Conservation (phyloP, 208 protist species). For the Leishmania amazonensis region DNA sequence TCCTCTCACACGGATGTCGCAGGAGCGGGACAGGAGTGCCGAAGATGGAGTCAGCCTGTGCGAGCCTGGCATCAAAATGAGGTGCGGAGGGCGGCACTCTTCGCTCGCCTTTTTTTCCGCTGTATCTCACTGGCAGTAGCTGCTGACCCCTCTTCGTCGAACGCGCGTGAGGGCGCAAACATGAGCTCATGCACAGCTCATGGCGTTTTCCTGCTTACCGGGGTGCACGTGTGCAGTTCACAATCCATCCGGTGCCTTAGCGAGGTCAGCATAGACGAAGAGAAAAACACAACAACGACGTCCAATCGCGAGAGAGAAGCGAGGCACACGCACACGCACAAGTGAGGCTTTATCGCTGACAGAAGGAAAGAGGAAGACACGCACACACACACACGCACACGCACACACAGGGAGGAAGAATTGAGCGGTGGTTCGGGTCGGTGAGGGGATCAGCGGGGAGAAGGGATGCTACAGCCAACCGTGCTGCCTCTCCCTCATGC, state of each 20-base stretch:
- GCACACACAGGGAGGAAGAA: neutral
- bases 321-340: conserved; percentile 7
- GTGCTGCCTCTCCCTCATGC: neutral
- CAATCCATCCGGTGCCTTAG: neutral
- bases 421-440: neutral
- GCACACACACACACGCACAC: conserved; percentile 16
- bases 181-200: neutral
- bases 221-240: neutral
- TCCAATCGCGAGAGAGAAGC: neutral
- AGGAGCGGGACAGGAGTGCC: neutral
- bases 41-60: conserved; percentile 15
- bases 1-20: conserved; percentile 1
- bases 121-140: neutral
- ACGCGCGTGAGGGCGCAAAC: neutral
- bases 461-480: neutral
- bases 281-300: neutral
- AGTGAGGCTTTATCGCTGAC: neutral
- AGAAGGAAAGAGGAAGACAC: neutral
- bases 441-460: neutral
- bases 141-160: neutral
- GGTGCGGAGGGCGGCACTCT: neutral
- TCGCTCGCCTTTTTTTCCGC: neutral
- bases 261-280: neutral
- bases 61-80: neutral
- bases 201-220: neutral